phyloP scores from a whole-genome alignment of 306 rosid genomes.

The Cicer pinnatifidum region DNA sequence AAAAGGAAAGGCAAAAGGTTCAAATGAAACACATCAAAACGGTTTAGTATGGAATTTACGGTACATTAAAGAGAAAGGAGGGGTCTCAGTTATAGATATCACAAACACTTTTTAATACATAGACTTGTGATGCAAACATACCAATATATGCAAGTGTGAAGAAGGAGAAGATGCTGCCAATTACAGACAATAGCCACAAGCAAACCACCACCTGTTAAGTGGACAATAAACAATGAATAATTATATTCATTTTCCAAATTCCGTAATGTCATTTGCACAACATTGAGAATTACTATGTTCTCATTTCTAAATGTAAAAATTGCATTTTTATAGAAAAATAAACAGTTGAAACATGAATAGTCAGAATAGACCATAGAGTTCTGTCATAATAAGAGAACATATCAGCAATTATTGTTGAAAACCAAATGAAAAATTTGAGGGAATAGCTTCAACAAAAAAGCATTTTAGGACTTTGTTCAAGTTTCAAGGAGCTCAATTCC shows the following conservation, averaged over 20 bases:
- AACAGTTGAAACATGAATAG: constrained; percentile 4
- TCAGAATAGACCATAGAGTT: neutral
- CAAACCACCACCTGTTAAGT: constrained; percentile 74
- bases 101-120: constrained; percentile 30
- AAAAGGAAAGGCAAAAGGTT: neutral
- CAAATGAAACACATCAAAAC: constrained; percentile 18
- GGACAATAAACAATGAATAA: constrained; percentile 42
- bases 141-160: constrained; percentile 83
- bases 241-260: constrained; percentile 11
- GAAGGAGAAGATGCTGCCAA: constrained; percentile 75
- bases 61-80: constrained; percentile 19
- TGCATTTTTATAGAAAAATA: constrained; percentile 9
- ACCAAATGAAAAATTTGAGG: constrained; percentile 20
- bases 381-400: neutral
- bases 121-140: constrained; percentile 45
- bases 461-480: neutral
- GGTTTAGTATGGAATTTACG: constrained; percentile 2
- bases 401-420: neutral
- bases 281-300: neutral
- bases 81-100: constrained; percentile 22
- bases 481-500: neutral
- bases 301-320: neutral
- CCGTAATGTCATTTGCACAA: neutral
- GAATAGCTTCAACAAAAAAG: neutral
- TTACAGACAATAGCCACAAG: constrained; percentile 86